Percentiles rank a stretch among this genome's conserved stretches.
phyloP scores from a whole-genome alignment of 805 yeast genomes.

The Starmerella khaoyaiensis region DNA sequence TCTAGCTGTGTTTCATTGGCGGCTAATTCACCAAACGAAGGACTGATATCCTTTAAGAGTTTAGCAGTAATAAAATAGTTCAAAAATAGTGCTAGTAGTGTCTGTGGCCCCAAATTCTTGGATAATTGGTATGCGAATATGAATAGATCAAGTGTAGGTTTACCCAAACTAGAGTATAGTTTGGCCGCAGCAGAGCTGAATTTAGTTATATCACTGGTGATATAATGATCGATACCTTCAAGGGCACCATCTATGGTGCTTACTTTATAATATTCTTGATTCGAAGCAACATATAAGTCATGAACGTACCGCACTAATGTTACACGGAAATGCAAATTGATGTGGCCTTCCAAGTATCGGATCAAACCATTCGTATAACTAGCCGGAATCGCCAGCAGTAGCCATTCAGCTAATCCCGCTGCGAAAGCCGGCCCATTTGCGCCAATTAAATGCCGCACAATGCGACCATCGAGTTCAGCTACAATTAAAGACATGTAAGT shows the following conservation, averaged over 20 bases:
- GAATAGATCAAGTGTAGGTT: conserved; percentile 75
- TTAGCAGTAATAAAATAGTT: conserved; percentile 74
- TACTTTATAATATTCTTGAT: conserved; percentile 71
- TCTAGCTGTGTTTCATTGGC: conserved; percentile 65
- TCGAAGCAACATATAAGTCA: conserved; percentile 71
- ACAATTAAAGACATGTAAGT: conserved; percentile 79
- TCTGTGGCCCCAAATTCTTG: conserved; percentile 77
- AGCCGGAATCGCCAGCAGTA: conserved; percentile 82
- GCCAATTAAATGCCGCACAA: conserved; percentile 76
- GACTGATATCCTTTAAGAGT: conserved; percentile 58
- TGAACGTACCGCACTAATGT: conserved; percentile 74
- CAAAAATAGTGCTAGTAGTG: conserved; percentile 64
- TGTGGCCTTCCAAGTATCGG: conserved; percentile 59
- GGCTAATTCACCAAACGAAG: conserved; percentile 70
- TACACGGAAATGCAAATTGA: conserved; percentile 75
- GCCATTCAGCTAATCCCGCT: conserved; percentile 74
- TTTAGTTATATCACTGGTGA: conserved; percentile 70
- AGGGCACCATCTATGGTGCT: conserved; percentile 41
- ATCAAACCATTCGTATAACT: conserved; percentile 85
- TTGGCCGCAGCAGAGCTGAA: conserved; percentile 74
- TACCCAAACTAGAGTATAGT: conserved; percentile 77
- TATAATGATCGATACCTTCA: conserved; percentile 72
- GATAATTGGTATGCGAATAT: conserved; percentile 74
- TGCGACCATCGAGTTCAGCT: conserved; percentile 83
- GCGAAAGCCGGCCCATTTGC: conserved; percentile 63